phyloP scores from a whole-genome alignment of 345 rosid genomes.

The Mercurialis annua region DNA sequence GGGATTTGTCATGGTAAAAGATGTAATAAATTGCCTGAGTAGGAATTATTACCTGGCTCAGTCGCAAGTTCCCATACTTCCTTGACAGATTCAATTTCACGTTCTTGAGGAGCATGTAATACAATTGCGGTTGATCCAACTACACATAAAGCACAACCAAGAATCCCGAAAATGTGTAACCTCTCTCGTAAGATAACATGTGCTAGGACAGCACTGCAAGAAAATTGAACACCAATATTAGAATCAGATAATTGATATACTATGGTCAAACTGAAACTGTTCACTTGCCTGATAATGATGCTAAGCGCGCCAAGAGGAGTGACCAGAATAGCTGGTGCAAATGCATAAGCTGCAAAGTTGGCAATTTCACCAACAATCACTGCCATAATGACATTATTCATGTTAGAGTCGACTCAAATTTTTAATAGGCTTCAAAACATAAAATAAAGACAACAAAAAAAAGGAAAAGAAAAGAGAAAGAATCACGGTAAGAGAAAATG shows the following conservation, averaged over 20 bases:
- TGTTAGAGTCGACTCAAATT: slow-evolving; percentile 19
- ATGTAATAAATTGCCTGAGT: too few relatives aligned
- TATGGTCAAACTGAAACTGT: not conserved
- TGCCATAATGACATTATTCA: slow-evolving; percentile 15
- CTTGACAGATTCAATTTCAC: slow-evolving; percentile 24
- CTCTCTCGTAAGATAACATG: slow-evolving; percentile 26
- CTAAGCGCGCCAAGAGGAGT: slow-evolving; percentile 32
- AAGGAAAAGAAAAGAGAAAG: not conserved
- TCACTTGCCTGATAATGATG: slow-evolving; percentile 28
- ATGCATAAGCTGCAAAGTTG: slow-evolving; percentile 30
- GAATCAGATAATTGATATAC: not conserved
- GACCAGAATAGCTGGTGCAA: slow-evolving; percentile 31
- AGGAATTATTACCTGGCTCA: slow-evolving; percentile 22
- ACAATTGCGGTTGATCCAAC: slow-evolving; percentile 29
- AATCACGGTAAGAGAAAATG: not conserved
- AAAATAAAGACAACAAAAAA: not conserved
- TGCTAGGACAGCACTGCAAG: slow-evolving; percentile 29
- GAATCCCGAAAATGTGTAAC: slow-evolving; percentile 26
- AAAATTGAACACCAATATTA: slow-evolving; percentile 4
- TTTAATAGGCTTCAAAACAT: not conserved
- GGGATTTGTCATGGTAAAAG: not conserved
- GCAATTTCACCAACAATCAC: slow-evolving; percentile 32
- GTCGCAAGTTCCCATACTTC: slow-evolving; percentile 32
- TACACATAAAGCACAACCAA: slow-evolving; percentile 28
- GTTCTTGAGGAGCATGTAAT: slow-evolving; percentile 32